Percentiles rank a stretch among this genome's conserved stretches.
Conservation (phyloP, 352 stramenopile species). For the Globisporangium rhizosaccharum region DNA sequence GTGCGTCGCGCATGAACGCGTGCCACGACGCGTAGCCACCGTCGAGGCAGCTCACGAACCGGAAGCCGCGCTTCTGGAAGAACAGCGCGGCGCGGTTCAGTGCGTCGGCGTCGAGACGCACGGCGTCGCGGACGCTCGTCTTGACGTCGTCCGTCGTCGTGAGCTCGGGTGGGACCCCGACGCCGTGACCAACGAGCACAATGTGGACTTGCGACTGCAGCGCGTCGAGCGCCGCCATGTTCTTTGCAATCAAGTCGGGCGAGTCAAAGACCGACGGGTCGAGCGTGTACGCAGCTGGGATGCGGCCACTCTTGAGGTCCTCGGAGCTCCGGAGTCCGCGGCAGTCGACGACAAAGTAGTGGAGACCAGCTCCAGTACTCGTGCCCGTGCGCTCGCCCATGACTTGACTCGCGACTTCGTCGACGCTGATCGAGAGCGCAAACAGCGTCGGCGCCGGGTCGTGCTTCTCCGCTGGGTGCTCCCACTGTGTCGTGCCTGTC, state of each 20-base stretch:
- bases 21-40: slow-evolving; percentile 80
- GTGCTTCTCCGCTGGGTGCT: slow-evolving; percentile 61
- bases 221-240: slow-evolving; percentile 59
- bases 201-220: slow-evolving; percentile 75
- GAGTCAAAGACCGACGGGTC: slow-evolving; percentile 79
- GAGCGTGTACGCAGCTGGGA: slow-evolving; percentile 69
- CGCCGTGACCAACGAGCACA: slow-evolving; percentile 68
- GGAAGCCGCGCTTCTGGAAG: slow-evolving; percentile 80
- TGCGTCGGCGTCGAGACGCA: slow-evolving; percentile 56
- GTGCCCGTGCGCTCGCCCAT: slow-evolving; percentile 35
- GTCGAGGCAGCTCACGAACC: slow-evolving; percentile 74
- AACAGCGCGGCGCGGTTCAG: slow-evolving; percentile 76
- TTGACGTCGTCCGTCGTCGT: slow-evolving; percentile 60
- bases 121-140: slow-evolving; percentile 69
- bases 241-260: slow-evolving; percentile 68
- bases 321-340: slow-evolving; percentile 67
- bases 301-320: slow-evolving; percentile 72
- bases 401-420: slow-evolving; percentile 60
- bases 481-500: slow-evolving; percentile 76
- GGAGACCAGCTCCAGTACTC: slow-evolving; percentile 23
- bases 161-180: slow-evolving; percentile 55
- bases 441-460: slow-evolving; percentile 57
- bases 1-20: slow-evolving; percentile 72
- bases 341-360: slow-evolving; percentile 79
- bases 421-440: slow-evolving; percentile 56